phyloP scores from a whole-genome alignment of 345 rosid genomes.

The Pistacia vera region DNA sequence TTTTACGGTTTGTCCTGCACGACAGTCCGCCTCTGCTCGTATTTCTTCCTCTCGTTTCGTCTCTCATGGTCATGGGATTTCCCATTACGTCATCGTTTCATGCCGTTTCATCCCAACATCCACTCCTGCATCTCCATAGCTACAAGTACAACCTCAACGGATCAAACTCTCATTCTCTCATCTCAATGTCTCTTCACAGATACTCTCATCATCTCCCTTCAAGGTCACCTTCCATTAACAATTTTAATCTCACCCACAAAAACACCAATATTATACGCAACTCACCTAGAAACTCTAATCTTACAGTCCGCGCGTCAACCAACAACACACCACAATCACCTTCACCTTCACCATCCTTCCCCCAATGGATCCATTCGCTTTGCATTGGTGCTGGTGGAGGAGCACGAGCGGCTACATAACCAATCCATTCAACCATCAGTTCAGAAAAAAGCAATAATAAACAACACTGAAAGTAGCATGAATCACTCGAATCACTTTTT shows the following conservation, averaged over 20 bases:
- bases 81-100: constrained; percentile 19
- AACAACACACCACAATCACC: background rate
- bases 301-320: constrained; percentile 38
- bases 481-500: background rate
- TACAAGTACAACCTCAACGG: constrained; percentile 4
- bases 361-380: background rate
- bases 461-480: background rate
- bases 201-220: constrained; percentile 6
- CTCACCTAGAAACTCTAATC: constrained; percentile 17
- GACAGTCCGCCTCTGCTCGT: background rate
- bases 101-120: background rate
- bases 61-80: constrained; percentile 8
- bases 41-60: background rate
- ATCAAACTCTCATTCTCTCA: constrained; percentile 6
- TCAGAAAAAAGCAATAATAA: background rate
- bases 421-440: background rate
- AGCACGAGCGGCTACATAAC: constrained; percentile 21
- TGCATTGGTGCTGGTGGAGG: constrained; percentile 23
- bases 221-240: background rate
- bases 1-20: background rate
- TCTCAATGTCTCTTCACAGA: constrained; percentile 6
- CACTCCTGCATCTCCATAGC: background rate
- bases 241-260: constrained; percentile 16
- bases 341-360: background rate
- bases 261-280: background rate